Percentiles rank a stretch among this genome's conserved stretches.
Conservation (phyloP, 176 grass and related monocot genomes). For the Dactylis glomerata region DNA sequence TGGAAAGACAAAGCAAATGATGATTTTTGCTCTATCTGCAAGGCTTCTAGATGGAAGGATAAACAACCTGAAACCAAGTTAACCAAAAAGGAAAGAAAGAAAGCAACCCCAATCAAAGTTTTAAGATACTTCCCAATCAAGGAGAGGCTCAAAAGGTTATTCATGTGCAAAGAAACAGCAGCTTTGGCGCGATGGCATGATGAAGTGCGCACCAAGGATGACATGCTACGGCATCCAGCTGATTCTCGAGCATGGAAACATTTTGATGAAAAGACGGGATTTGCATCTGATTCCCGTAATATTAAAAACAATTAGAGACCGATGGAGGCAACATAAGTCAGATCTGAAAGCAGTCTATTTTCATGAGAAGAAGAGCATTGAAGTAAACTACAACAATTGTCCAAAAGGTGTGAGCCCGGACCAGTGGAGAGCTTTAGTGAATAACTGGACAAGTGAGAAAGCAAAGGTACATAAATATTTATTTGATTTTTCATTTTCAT, state of each 20-base stretch:
- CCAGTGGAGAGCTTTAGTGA: neutral
- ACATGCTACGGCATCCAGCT: neutral
- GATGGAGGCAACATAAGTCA: neutral
- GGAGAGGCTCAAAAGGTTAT: neutral
- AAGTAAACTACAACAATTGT: neutral
- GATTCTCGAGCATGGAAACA: neutral
- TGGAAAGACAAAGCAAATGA: neutral
- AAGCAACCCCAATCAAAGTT: neutral
- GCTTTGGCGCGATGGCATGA: neutral
- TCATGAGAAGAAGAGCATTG: neutral
- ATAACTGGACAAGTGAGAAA: neutral
- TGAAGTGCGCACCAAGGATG: conserved; percentile 1
- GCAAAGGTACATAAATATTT: neutral
- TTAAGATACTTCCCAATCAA: conserved; percentile 13
- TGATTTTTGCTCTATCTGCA: conserved; percentile 14
- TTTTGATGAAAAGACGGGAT: neutral
- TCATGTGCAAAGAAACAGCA: conserved; percentile 21
- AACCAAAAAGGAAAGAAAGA: conserved; percentile 6
- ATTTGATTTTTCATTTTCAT: neutral
- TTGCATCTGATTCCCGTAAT: neutral
- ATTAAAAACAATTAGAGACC: neutral
- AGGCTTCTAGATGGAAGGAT: conserved; percentile 3
- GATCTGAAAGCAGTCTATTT: neutral
- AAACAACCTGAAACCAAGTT: neutral
- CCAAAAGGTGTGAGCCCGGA: neutral